These are phyloP conservation scores for Picea abies DNA, from an alignment of 83 land plant genomes.

Conservation along the genomic window DNA sequence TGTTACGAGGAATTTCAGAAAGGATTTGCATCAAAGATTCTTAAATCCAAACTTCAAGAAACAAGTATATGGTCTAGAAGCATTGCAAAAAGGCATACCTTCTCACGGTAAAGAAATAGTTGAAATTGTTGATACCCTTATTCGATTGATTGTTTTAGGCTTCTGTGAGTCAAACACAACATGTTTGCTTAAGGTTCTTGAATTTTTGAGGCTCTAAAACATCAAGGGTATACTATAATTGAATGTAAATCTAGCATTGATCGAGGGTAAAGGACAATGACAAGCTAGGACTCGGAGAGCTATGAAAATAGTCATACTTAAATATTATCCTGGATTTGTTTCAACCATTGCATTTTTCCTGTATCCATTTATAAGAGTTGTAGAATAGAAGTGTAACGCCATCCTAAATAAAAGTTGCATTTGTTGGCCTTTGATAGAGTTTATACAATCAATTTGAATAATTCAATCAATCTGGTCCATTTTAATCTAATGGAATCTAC, in stretches of 20 bases:
- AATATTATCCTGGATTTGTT: too few relatives aligned
- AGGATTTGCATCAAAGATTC: conserved; percentile 80
- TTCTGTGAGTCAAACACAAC: conserved; percentile 98
- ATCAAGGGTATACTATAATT: conserved; percentile 13
- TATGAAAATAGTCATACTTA: too few relatives aligned
- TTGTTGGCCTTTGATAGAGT: too few relatives aligned
- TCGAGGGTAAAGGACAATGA: too few relatives aligned
- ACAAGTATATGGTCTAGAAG: conserved; percentile 95
- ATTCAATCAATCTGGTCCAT: too few relatives aligned
- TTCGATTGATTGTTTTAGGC: conserved; percentile 89
- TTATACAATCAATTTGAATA: too few relatives aligned
- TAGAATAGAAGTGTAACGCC: too few relatives aligned
- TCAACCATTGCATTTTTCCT: too few relatives aligned
- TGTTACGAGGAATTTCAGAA: conserved; percentile 77
- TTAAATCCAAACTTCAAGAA: conserved; percentile 95
- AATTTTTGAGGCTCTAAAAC: conserved; percentile 78
- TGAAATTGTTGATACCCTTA: conserved; percentile 82
- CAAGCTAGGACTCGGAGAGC: too few relatives aligned
- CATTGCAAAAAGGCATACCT: conserved; percentile 97
- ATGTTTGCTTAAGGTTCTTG: conserved; percentile 95
- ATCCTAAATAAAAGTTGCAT: too few relatives aligned
- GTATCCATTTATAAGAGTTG: too few relatives aligned
- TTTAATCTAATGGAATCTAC: too few relatives aligned
- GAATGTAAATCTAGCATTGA: conserved; percentile 68
- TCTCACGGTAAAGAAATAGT: conserved; percentile 66